A percentile compares a stretch with the other conserved stretches of the same genome.
These are phyloP conservation scores for Casuarina glauca DNA, from an alignment of 306 rosid genomes.

Conservation along the genomic window DNA sequence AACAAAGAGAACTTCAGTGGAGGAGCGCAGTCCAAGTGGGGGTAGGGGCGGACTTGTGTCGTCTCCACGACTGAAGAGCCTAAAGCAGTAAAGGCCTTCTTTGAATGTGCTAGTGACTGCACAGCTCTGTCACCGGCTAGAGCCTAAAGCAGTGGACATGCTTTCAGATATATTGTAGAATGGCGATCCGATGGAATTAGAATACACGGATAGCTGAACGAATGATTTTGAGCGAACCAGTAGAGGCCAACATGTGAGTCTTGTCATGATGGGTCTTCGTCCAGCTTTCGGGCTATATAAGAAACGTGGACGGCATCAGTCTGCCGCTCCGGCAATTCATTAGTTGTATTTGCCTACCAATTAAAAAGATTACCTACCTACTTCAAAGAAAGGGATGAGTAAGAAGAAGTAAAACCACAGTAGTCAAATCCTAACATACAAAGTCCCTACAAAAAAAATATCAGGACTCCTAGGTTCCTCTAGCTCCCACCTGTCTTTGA, in stretches of 20 bases:
- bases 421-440: no score
- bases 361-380: conserved; percentile 30
- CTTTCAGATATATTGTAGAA: conserved; percentile 28
- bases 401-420: no score
- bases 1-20: no score
- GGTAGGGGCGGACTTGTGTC: no score
- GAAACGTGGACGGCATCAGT: conserved; percentile 92
- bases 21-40: no score
- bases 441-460: no score
- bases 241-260: conserved; percentile 17
- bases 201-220: conserved; percentile 43
- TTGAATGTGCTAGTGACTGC: conserved; percentile 33
- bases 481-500: not conserved
- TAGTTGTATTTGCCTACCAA: conserved; percentile 73
- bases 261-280: conserved; percentile 58
- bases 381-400: not conserved
- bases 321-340: conserved; percentile 93
- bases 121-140: conserved; percentile 9
- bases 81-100: conserved; percentile 10
- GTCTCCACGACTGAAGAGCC: no score
- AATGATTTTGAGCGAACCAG: conserved; percentile 43
- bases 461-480: not conserved
- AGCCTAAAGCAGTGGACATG: conserved; percentile 8
- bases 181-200: conserved; percentile 35
- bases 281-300: conserved; percentile 79